Conservation (phyloP, 257 asterid genomes). For the Fraxinus americana region DNA sequence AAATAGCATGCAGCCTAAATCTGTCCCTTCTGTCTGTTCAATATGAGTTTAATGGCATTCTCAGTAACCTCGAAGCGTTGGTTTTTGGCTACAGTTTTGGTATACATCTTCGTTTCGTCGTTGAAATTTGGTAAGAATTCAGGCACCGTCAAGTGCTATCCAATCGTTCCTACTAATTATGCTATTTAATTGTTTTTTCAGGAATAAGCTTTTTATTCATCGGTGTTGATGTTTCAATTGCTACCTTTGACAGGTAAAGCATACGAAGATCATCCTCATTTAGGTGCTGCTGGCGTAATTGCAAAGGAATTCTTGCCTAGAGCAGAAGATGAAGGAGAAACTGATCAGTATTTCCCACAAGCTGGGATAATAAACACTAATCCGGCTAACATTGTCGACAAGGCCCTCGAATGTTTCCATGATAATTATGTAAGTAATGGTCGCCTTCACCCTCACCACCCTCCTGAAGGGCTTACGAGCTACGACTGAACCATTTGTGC, state of each 20-base stretch:
- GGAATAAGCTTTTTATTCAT: not conserved
- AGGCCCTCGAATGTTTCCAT: constrained; percentile 68
- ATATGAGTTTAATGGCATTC: constrained; percentile 41
- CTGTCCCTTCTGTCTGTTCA: constrained; percentile 1
- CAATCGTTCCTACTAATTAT: not conserved
- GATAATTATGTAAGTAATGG: constrained; percentile 50
- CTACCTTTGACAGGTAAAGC: constrained; percentile 50
- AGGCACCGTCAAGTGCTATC: not conserved
- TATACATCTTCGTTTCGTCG: constrained; percentile 36
- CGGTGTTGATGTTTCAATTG: not conserved
- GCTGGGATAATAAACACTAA: constrained; percentile 38
- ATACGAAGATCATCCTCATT: constrained; percentile 39
- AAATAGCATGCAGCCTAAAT: not conserved
- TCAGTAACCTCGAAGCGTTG: constrained; percentile 25
- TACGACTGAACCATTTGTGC: not conserved
- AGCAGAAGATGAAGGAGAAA: constrained; percentile 47
- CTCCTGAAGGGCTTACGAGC: not conserved
- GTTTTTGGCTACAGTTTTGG: constrained; percentile 31
- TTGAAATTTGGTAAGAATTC: constrained; percentile 42
- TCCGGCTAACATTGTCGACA: constrained; percentile 42
- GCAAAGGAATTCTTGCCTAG: constrained; percentile 58
- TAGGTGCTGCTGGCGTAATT: constrained; percentile 66
- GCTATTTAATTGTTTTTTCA: not conserved
- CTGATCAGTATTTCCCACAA: constrained; percentile 34
- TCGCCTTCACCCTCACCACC: not conserved